Conservation (phyloP, 2,329 filamentous ascomycete genomes). For the Lecanicillium sp. region DNA sequence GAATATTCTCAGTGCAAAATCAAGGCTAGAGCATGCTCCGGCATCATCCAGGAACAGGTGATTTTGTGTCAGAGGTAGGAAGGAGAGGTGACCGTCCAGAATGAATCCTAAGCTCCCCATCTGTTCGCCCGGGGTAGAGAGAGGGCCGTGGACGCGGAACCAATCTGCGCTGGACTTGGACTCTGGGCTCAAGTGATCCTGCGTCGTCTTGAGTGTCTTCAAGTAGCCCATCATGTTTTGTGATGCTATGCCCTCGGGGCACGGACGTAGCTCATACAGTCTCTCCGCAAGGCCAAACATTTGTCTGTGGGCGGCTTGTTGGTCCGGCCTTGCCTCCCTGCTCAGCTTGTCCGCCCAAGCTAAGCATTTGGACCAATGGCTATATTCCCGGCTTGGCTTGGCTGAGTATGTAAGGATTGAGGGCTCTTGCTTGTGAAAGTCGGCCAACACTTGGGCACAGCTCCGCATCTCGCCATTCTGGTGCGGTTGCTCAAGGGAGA, state of each 20-base stretch:
- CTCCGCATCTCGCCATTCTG: conserved; percentile 25
- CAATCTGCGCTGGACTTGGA: conserved; percentile 33
- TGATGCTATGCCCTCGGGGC: conserved; percentile 29
- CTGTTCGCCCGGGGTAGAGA: conserved; percentile 22
- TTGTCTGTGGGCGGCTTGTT: conserved; percentile 11
- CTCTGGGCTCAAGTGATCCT: conserved; percentile 21
- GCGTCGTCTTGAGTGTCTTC: conserved; percentile 29
- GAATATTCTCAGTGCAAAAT: conserved; percentile 40
- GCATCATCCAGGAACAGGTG: conserved; percentile 34
- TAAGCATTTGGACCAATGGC: conserved; percentile 11
- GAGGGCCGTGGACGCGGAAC: conserved; percentile 18
- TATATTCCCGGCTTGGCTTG: conserved; percentile 23
- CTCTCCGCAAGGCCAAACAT: conserved; percentile 20
- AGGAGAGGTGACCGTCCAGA: conserved; percentile 35
- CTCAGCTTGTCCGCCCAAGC: conserved; percentile 8
- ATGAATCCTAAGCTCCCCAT: conserved; percentile 30
- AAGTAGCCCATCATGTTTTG: conserved; percentile 34
- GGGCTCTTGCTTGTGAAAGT: conserved; percentile 36
- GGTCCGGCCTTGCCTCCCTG: conserved; percentile 15
- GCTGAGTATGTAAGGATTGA: conserved; percentile 29
- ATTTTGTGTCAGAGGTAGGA: conserved; percentile 33
- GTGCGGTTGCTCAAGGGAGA: conserved; percentile 33
- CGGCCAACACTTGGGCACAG: conserved; percentile 33
- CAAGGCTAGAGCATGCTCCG: conserved; percentile 35
- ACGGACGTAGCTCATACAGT: conserved; percentile 27